Evolutionary conservation across 306 rosid genomes (phyloP).

Genomic region (Pterocarpus santalinus): DNA sequence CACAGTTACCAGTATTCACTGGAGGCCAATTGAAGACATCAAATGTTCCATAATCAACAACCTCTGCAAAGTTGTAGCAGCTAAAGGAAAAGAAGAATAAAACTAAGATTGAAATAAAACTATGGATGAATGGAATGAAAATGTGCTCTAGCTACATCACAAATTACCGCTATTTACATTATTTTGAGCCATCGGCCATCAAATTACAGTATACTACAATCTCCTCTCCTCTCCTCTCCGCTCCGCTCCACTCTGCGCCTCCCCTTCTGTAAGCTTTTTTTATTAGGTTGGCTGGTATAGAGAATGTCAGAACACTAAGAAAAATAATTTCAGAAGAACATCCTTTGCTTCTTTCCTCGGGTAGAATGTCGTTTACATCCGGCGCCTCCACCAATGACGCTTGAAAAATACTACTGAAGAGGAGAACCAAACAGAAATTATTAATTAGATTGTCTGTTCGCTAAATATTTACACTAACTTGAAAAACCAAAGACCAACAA

Average conservation of each 20-base stretch:
- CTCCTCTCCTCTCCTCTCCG: constrained; percentile 45
- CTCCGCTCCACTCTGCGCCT: constrained; percentile 43
- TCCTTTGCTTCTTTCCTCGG: constrained; percentile 40
- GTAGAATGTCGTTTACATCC: constrained; percentile 32
- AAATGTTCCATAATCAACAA: constrained; percentile 33
- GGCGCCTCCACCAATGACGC: constrained; percentile 51
- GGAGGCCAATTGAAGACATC: constrained; percentile 50
- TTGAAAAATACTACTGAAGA: constrained; percentile 54
- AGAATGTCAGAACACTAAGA: constrained; percentile 37
- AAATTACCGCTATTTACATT: constrained; percentile 81
- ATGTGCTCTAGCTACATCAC: constrained; percentile 56
- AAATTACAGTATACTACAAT: constrained; percentile 62
- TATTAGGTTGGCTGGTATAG: constrained; percentile 59
- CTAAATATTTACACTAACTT: not conserved
- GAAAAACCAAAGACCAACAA: constrained; percentile 10
- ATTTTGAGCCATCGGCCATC: constrained; percentile 45
- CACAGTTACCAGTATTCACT: too few species aligned
- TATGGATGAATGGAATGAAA: constrained; percentile 68
- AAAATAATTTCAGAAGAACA: constrained; percentile 45
- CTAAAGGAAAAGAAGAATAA: not conserved
- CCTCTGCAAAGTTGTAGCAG: constrained; percentile 33
- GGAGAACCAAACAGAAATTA: constrained; percentile 31
- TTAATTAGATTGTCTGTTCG: not conserved
- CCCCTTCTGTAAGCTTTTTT: constrained; percentile 48
- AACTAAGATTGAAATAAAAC: not conserved